Conservation (phyloP, 164 flowering plant genomes). For the Piper longum region DNA sequence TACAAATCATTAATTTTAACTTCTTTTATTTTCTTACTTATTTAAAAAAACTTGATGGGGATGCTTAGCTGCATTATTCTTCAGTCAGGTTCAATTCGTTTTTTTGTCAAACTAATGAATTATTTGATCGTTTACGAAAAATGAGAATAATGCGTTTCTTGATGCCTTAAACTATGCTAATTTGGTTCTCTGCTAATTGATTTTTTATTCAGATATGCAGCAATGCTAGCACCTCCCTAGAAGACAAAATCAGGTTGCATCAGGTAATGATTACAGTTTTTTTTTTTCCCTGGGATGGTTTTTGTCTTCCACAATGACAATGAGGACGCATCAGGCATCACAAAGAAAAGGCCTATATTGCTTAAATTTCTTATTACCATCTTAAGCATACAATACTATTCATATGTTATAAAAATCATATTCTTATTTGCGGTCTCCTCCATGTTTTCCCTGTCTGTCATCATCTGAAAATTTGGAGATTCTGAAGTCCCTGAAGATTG, state of each 20-base stretch:
- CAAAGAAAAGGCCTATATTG: too few relatives aligned
- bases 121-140: too few relatives aligned
- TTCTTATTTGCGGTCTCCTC: conserved; percentile 40
- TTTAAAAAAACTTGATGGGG: not conserved
- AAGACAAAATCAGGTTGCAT: conserved; percentile 36
- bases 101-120: too few relatives aligned
- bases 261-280: conserved; percentile 37
- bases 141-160: not conserved
- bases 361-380: not conserved
- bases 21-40: not conserved
- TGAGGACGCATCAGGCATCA: not conserved
- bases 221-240: conserved; percentile 58
- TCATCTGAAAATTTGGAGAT: conserved; percentile 25
- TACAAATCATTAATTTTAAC: not conserved
- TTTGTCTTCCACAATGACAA: not conserved
- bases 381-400: not conserved
- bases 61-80: not conserved
- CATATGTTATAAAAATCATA: not conserved
- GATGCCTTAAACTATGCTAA: not conserved
- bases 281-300: not conserved
- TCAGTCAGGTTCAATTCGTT: too few relatives aligned
- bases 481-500: conserved; percentile 51
- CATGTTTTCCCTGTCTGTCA: conserved; percentile 64
- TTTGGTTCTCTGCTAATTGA: not conserved
- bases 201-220: conserved; percentile 62